Evolutionary conservation across 2,329 filamentous ascomycete species (phyloP), one percentile per base, ranked within the genome.

Genomic region (Alternaria hordeiaustralica): DNA sequence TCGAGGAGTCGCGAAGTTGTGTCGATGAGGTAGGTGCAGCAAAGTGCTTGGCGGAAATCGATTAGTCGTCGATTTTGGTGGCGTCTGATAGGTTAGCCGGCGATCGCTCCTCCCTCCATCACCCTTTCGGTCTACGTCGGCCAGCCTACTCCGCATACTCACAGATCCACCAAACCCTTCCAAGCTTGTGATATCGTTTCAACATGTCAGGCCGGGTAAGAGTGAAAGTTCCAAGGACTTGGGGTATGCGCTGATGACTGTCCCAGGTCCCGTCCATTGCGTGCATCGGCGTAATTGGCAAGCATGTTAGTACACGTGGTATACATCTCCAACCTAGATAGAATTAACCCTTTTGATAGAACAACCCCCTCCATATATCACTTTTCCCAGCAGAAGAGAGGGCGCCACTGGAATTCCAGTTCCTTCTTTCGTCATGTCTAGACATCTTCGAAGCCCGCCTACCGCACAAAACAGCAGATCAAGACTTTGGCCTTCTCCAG

Each of bases 361-460:
- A 98, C 84, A 97, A 97, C 78, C 96, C 95, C 63, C 90, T 98
- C 69, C 95, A 98, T 83, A 92, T 97, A 73, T 90, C 93, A 64
- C 89, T 97, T 78, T 97, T 97, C 81, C 92, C 93, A 55, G 67
- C 78, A n/a, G 87, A 92, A 84, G 83, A 91, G 68, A 89, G 90
- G 73, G 91, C 90, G 18, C 86, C 89, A n/a, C 87, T 98, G 11
- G 93, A 97, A 78, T 97, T 96, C 84, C 93, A 92, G 36, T 94
- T 98, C 73, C 87, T 97, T 53, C 89, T 98, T 66, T 96, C 94
- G 70, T 92, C 91, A 62, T 96, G 92, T 61, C 91, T 99, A 70
- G 96, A 99, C 82, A 90, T 98, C 69, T 97, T 99, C 81, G 93
- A 96, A 73, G 88, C 94, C 64, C 93, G 94, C 61, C 87, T 92